phyloP scores from a whole-genome alignment of 2,329 filamentous ascomycete species.

The Fusarium longipes region DNA sequence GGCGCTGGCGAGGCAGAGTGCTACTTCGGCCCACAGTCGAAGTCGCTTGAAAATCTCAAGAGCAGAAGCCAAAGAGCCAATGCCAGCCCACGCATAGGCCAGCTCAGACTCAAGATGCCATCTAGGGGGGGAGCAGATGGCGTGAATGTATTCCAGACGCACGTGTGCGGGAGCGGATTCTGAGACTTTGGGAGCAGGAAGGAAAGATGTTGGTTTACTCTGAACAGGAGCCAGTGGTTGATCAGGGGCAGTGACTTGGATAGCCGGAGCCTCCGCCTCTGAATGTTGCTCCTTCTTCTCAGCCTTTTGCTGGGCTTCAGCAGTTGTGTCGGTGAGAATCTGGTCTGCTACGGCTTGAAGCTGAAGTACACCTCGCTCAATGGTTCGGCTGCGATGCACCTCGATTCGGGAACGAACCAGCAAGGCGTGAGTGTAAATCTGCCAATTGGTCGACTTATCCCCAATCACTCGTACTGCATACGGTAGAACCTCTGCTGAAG shows the following conservation, averaged over 20 bases:
- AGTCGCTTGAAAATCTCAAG: slow-evolving; percentile 96
- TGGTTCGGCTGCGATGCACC: slow-evolving; percentile 84
- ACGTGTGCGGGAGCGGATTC: slow-evolving; percentile 84
- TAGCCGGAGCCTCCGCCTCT: slow-evolving; percentile 56
- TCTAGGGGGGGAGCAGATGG: slow-evolving; percentile 82
- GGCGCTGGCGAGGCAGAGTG: slow-evolving; percentile 81
- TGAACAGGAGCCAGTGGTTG: slow-evolving; percentile 41
- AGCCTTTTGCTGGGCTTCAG: slow-evolving; percentile 48
- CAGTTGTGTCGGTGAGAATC: slow-evolving; percentile 83
- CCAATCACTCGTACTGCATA: slow-evolving; percentile 89
- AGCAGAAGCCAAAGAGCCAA: slow-evolving; percentile 88
- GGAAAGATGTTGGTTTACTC: slow-evolving; percentile 76
- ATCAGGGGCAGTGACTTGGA: slow-evolving; percentile 57
- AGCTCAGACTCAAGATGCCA: slow-evolving; percentile 97
- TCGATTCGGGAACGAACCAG: slow-evolving; percentile 92
- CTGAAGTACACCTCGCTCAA: slow-evolving; percentile 90
- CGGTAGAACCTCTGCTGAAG: slow-evolving; percentile 91
- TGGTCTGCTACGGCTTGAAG: slow-evolving; percentile 96
- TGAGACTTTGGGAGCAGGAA: slow-evolving; percentile 77
- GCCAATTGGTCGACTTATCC: slow-evolving; percentile 95
- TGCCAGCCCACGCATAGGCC: slow-evolving; percentile 88
- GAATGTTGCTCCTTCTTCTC: slow-evolving; percentile 41
- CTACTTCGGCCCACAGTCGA: slow-evolving; percentile 94
- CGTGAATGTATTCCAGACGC: slow-evolving; percentile 84
- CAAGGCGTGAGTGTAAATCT: slow-evolving; percentile 94